Percentiles rank a stretch among this genome's conserved stretches.
phyloP scores from a whole-genome alignment of 495 filamentous ascomycete genomes.

The Xylaria telfairii region DNA sequence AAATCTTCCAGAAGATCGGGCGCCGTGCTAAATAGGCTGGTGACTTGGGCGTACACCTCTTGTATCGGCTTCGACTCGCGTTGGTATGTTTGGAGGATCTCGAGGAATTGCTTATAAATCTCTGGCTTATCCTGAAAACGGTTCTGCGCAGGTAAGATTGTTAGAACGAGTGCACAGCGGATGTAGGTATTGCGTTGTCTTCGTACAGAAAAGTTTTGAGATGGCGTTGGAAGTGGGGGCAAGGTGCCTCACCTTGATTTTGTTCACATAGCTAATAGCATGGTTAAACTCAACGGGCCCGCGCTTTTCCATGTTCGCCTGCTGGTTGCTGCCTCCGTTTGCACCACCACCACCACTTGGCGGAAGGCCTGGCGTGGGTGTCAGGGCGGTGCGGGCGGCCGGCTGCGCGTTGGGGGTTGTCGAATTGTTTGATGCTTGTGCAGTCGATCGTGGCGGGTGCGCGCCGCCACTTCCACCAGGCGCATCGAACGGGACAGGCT shows the following conservation, averaged over 20 bases:
- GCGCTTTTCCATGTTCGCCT: constrained; percentile 76
- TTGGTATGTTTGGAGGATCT: constrained; percentile 98
- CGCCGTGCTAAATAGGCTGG: constrained; percentile 87
- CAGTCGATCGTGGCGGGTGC: constrained; percentile 82
- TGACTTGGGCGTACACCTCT: constrained; percentile 98
- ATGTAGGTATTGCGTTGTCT: constrained; percentile 29
- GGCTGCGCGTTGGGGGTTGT: constrained; percentile 44
- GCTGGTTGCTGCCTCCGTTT: constrained; percentile 55
- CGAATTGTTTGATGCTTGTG: constrained; percentile 70
- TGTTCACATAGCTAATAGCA: constrained; percentile 99
- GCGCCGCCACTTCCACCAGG: constrained; percentile 62
- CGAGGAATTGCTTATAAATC: constrained; percentile 99
- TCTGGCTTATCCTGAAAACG: constrained; percentile 94
- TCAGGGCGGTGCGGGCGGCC: constrained; percentile 53
- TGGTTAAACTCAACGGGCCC: constrained; percentile 99
- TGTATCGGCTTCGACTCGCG: constrained; percentile 97
- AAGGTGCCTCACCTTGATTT: constrained; percentile 82
- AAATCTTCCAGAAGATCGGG: constrained; percentile 99
- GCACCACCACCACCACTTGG: constrained; percentile 40
- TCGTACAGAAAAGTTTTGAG: constrained; percentile 28
- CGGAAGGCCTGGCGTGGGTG: constrained; percentile 53
- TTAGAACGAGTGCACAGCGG: constrained; percentile 22
- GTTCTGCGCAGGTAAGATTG: constrained; percentile 63
- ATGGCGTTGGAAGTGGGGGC: constrained; percentile 30
- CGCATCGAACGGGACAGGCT: constrained; percentile 53